Evolutionary conservation across 768 basidiomycete species (phyloP), one percentile per base, ranked within the genome.

Genomic region (Tricholoma hemisulphureum): DNA sequence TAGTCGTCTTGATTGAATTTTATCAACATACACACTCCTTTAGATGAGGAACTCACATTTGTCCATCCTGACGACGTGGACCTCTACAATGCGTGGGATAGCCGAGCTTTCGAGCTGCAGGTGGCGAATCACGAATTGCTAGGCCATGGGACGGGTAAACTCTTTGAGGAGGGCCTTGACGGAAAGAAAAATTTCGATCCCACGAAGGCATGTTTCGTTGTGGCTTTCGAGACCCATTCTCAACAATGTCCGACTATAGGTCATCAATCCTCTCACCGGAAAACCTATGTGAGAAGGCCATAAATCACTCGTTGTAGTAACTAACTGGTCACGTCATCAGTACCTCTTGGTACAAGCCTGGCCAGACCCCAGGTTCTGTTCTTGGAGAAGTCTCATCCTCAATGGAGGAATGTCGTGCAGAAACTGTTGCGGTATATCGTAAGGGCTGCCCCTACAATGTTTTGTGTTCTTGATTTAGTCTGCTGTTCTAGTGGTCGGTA

Each of bases 391-490:
- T 93, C 7, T 93, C 91, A 3, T 93, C 92, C 0, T 94, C 93
- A 1, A 84, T 94, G 83, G 93, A 95, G 72, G 93, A 95, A 74
- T 94, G 93, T 63, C 85, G 93, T n/a, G 93, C 93, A 8, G 93
- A 95, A 73, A 82, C 90, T 2, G 93, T 93, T 20, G 89, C 89
- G 0, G 75, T 95, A 39, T 94, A 84, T 73, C 80, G 91, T 89
- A 65, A 75, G 84, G 74, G 8, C 51, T 14, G 32, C 32, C 37
- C 31, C 51, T 11, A 32, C 41, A n/a, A 48, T 24, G 43, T 51
- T 34, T 45, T 54, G 8, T 35, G 20, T 11, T 14, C 11, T 6
- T 35, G 11, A 39, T 13, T 32, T 51, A 28, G 2, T 26, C 26
- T n/a, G 16, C 26, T 29, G 6, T 31, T 49, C 14, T 56, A 91